Percentiles rank a stretch among this genome's conserved stretches.
Conservation (phyloP, 1,284 basidiomycete species). For the Hymenochaete sp. region DNA sequence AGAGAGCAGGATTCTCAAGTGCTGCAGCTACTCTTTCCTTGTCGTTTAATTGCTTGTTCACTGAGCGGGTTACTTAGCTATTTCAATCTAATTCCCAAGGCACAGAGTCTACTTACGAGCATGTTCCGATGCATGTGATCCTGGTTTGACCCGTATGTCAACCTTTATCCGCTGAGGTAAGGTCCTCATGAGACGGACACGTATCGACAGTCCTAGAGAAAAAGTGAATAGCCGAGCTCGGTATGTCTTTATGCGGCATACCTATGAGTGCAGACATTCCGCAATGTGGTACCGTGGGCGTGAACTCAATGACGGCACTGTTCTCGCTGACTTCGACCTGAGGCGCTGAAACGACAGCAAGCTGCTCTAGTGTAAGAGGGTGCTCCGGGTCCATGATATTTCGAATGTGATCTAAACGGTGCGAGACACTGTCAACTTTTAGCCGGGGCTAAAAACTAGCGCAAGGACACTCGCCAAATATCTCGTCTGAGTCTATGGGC, state of each 20-base stretch:
- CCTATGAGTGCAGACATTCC: constrained; percentile 97
- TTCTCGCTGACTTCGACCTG: constrained; percentile 76
- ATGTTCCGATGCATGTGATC: constrained; percentile 92
- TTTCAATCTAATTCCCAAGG: background rate
- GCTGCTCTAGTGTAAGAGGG: constrained; percentile 89
- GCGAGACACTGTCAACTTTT: background rate
- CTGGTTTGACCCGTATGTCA: constrained; percentile 87
- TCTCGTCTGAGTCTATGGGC: constrained; percentile 61
- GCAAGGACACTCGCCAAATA: constrained; percentile 42
- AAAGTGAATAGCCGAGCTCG: background rate
- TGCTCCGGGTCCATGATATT: constrained; percentile 97
- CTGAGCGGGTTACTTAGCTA: constrained; percentile 39
- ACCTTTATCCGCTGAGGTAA: constrained; percentile 92
- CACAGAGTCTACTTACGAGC: constrained; percentile 45
- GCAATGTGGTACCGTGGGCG: constrained; percentile 97
- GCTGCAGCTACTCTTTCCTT: constrained; percentile 98
- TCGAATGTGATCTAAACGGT: constrained; percentile 70
- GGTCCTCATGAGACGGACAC: constrained; percentile 84
- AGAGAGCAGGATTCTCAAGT: constrained; percentile 81
- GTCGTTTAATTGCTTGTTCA: constrained; percentile 98
- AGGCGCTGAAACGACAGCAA: constrained; percentile 87
- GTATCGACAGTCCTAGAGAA: constrained; percentile 74
- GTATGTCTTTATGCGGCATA: constrained; percentile 32
- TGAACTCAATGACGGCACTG: constrained; percentile 81
- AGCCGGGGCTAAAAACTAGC: background rate